Conservation (phyloP, 768 basidiomycete species). For the Scleroderma bovista region DNA sequence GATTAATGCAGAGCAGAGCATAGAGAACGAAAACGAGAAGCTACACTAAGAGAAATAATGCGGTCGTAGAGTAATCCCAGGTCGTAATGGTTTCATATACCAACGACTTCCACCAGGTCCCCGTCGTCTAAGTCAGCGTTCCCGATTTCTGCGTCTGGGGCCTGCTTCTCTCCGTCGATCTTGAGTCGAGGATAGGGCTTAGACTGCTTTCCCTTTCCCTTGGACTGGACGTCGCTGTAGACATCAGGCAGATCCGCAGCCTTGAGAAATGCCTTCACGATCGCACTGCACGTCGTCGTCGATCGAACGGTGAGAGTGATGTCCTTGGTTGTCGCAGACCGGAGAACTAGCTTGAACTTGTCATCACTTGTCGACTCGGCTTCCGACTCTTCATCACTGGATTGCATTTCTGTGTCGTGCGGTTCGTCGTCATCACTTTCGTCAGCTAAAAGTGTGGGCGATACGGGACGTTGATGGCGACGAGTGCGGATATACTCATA, state of each 20-base stretch:
- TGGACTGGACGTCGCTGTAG: conserved; percentile 36
- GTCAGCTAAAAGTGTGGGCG: conserved; percentile 25
- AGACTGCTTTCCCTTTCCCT: conserved; percentile 27
- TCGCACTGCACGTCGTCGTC: conserved; percentile 70
- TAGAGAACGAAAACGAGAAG: background rate
- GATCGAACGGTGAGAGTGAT: conserved; percentile 66
- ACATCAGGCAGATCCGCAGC: conserved; percentile 55
- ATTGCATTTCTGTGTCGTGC: background rate
- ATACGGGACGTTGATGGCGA: conserved; percentile 21
- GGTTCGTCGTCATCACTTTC: conserved; percentile 4
- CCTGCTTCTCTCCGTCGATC: conserved; percentile 70
- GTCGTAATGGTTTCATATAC: conserved; percentile 32
- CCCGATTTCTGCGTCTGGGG: conserved; percentile 53
- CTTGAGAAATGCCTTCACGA: conserved; percentile 71
- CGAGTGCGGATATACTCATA: conserved; percentile 56
- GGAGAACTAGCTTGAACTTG: conserved; percentile 62
- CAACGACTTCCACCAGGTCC: conserved; percentile 72
- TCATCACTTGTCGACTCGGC: conserved; percentile 36
- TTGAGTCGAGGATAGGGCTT: conserved; percentile 33
- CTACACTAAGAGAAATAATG: background rate
- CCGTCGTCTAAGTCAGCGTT: conserved; percentile 74
- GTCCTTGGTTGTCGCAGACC: conserved; percentile 43
- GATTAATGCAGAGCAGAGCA: background rate
- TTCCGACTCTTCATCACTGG: conserved; percentile 24
- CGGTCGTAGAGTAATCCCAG: no score